A percentile compares a stretch with the other conserved stretches of the same genome.
phyloP scores from a whole-genome alignment of 83 land plant species.

The Picea abies region DNA sequence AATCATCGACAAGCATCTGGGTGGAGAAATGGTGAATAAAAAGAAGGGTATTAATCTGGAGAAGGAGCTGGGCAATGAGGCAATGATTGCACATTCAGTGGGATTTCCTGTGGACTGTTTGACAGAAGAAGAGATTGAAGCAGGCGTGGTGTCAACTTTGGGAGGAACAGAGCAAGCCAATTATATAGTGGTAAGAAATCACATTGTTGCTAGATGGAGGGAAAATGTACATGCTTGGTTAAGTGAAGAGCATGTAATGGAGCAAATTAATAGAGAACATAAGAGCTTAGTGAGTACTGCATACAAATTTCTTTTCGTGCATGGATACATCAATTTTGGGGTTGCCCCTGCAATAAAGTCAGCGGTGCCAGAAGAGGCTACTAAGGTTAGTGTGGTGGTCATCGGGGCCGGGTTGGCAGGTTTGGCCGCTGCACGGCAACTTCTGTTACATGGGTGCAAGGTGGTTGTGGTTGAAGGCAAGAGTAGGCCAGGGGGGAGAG shows the following conservation, averaged over 20 bases:
- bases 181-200: constrained; percentile 88
- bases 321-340: constrained; percentile 95
- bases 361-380: constrained; percentile 44
- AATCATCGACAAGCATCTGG: constrained; percentile 61
- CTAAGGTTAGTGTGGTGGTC: constrained; percentile 64
- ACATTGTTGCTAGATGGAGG: constrained; percentile 85
- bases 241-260: constrained; percentile 60
- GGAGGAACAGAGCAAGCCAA: constrained; percentile 75
- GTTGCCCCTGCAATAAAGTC: constrained; percentile 70
- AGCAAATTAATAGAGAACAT: constrained; percentile 74
- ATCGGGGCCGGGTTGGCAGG: constrained; percentile 96
- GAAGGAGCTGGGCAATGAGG: constrained; percentile 74
- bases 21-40: constrained; percentile 39
- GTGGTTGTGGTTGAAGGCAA: constrained; percentile 84
- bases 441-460: constrained; percentile 80
- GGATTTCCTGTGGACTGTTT: constrained; percentile 85
- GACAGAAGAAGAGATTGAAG: constrained; percentile 75
- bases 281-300: constrained; percentile 68
- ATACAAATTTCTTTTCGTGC: constrained; percentile 67
- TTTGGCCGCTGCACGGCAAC: constrained; percentile 91
- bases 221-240: constrained; percentile 66
- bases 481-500: constrained; percentile 91
- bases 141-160: constrained; percentile 49
- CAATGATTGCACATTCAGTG: constrained; percentile 76
- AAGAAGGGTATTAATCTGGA: constrained; percentile 52